Conservation (phyloP, 441 rosid genomes). For the Eutrema salsugineum region DNA sequence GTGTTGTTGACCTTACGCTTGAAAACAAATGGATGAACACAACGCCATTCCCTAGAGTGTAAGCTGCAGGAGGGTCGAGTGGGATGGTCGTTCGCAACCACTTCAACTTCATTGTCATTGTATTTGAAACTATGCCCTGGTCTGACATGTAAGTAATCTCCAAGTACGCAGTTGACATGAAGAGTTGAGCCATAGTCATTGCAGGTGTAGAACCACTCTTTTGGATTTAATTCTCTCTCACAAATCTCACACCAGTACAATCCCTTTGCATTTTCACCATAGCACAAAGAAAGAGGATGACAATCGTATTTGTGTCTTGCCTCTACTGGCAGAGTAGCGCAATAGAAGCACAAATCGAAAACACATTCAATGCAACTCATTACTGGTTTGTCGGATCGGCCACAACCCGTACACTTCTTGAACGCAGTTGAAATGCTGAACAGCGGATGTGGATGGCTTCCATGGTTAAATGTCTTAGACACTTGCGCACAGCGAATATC, state of each 20-base stretch:
- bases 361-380: not conserved
- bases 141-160: not conserved
- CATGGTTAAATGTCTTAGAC: not conserved
- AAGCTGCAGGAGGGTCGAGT: not conserved
- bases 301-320: not conserved
- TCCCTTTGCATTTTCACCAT: not conserved
- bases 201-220: not conserved
- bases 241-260: not conserved
- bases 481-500: not conserved
- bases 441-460: not conserved
- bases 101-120: not conserved
- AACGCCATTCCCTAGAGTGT: not conserved
- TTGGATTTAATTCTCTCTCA: not conserved
- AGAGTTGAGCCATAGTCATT: not conserved
- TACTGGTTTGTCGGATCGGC: not conserved
- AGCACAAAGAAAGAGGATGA: not conserved
- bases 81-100: not conserved
- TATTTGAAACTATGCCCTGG: not conserved
- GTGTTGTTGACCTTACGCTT: not conserved
- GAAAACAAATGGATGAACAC: not conserved
- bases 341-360: not conserved
- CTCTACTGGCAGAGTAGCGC: not conserved
- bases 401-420: not conserved
- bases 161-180: not conserved
- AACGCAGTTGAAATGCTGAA: not conserved